Evolutionary conservation across 805 yeast species (phyloP).

Genomic region (Candida patagonica): DNA sequence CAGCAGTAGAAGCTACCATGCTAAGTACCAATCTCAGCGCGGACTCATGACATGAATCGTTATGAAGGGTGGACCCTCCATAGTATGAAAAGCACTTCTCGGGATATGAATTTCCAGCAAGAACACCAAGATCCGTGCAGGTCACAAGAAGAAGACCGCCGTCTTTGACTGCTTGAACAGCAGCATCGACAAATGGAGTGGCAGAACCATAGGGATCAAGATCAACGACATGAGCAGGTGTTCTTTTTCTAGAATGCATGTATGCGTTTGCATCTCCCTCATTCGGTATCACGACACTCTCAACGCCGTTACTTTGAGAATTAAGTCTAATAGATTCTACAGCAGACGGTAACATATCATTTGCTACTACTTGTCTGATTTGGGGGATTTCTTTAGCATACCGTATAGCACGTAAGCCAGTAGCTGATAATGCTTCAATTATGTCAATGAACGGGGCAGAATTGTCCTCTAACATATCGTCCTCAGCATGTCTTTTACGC

Average conservation of each 20-base stretch:
- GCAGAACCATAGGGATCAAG: constrained; percentile 98
- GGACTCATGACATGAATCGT: constrained; percentile 85
- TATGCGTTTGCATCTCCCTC: constrained; percentile 85
- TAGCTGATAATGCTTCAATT: constrained; percentile 87
- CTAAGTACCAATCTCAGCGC: constrained; percentile 79
- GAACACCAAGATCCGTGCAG: constrained; percentile 91
- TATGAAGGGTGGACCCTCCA: constrained; percentile 84
- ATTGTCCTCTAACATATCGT: constrained; percentile 5
- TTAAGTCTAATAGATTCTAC: constrained; percentile 71
- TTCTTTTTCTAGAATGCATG: constrained; percentile 43
- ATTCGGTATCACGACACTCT: constrained; percentile 50
- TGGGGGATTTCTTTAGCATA: constrained; percentile 86
- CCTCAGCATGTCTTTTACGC: not conserved
- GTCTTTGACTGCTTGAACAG: constrained; percentile 72
- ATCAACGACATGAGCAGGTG: constrained; percentile 65
- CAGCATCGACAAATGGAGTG: constrained; percentile 89
- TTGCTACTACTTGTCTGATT: constrained; percentile 69
- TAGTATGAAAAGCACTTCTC: constrained; percentile 93
- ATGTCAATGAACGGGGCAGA: constrained; percentile 48
- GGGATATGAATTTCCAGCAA: constrained; percentile 94
- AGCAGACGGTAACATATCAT: constrained; percentile 80
- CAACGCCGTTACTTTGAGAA: constrained; percentile 54
- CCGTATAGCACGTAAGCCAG: constrained; percentile 89
- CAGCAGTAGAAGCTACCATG: constrained; percentile 73
- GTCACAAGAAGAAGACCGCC: constrained; percentile 85